phyloP scores from a whole-genome alignment of 2,329 filamentous ascomycete species.

The Xylariales sp. region DNA sequence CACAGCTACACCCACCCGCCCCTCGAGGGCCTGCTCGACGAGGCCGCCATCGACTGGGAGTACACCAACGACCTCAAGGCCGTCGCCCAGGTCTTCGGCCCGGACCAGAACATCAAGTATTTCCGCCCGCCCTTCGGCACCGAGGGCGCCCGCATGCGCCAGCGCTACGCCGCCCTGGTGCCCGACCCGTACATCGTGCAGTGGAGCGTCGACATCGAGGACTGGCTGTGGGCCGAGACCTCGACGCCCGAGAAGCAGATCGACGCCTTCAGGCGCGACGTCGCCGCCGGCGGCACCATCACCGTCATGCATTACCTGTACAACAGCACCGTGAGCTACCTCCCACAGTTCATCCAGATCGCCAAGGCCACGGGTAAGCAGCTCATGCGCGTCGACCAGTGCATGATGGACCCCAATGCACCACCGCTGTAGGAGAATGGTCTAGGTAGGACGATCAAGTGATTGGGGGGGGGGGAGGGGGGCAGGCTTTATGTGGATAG shows the following conservation, averaged over 20 bases:
- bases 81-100: slow-evolving; percentile 55
- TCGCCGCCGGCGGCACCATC: slow-evolving; percentile 70
- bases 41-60: slow-evolving; percentile 70
- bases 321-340: slow-evolving; percentile 71
- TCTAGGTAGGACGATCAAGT: not conserved
- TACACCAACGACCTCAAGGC: slow-evolving; percentile 67
- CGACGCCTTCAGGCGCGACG: slow-evolving; percentile 72
- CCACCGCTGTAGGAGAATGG: slow-evolving; percentile 52
- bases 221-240: slow-evolving; percentile 74
- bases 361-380: slow-evolving; percentile 72
- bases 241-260: slow-evolving; percentile 74
- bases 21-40: slow-evolving; percentile 67
- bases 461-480: not conserved
- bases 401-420: slow-evolving; percentile 70
- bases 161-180: slow-evolving; percentile 67
- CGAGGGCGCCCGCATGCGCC: slow-evolving; percentile 73
- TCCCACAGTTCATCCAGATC: slow-evolving; percentile 72
- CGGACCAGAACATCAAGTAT: slow-evolving; percentile 57
- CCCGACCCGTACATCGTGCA: slow-evolving; percentile 69
- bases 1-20: slow-evolving; percentile 78
- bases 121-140: slow-evolving; percentile 78
- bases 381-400: slow-evolving; percentile 75
- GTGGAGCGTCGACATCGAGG: slow-evolving; percentile 78
- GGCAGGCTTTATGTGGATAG: not conserved
- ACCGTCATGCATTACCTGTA: slow-evolving; percentile 78